Evolutionary conservation across 2,329 filamentous ascomycete genomes (phyloP).

Genomic region (Colletotrichum spinosum): DNA sequence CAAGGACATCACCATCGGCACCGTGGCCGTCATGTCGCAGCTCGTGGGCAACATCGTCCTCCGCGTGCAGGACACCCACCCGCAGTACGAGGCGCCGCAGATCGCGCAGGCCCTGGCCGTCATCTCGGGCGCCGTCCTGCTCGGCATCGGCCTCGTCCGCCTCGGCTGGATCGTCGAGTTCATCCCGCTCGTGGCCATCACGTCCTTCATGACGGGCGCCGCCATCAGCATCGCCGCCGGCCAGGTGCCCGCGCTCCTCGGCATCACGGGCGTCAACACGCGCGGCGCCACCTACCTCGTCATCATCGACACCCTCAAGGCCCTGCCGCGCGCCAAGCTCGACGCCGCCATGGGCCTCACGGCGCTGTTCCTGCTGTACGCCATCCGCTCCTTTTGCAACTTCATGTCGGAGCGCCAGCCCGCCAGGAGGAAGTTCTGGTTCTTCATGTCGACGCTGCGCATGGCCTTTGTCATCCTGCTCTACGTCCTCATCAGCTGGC

Average conservation of each 20-base stretch:
- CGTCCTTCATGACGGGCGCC: conserved; percentile 63
- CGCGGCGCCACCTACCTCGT: conserved; percentile 58
- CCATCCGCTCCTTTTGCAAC: conserved; percentile 71
- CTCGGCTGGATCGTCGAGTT: conserved; percentile 64
- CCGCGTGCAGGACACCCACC: conserved; percentile 49
- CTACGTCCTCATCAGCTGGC: conserved; percentile 81
- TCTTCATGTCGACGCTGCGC: conserved; percentile 82
- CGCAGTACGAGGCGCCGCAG: conserved; percentile 50
- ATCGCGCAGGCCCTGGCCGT: conserved; percentile 59
- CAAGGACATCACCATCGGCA: conserved; percentile 85
- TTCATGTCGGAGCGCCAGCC: conserved; percentile 75
- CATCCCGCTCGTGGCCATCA: conserved; percentile 62
- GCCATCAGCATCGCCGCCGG: conserved; percentile 63
- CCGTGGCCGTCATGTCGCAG: conserved; percentile 59
- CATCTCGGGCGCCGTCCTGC: conserved; percentile 56
- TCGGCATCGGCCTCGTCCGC: conserved; percentile 59
- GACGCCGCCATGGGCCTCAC: conserved; percentile 81
- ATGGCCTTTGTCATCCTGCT: conserved; percentile 85
- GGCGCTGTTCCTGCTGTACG: conserved; percentile 74
- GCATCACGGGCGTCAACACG: conserved; percentile 57
- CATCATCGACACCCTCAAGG: conserved; percentile 56
- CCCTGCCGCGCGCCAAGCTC: conserved; percentile 58
- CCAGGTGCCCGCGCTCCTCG: conserved; percentile 58
- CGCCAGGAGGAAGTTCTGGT: conserved; percentile 75
- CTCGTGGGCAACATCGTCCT: conserved; percentile 60